These are phyloP conservation scores for Pythium rhizo-oryzae DNA, from an alignment of 352 stramenopile species.

Conservation along the genomic window DNA sequence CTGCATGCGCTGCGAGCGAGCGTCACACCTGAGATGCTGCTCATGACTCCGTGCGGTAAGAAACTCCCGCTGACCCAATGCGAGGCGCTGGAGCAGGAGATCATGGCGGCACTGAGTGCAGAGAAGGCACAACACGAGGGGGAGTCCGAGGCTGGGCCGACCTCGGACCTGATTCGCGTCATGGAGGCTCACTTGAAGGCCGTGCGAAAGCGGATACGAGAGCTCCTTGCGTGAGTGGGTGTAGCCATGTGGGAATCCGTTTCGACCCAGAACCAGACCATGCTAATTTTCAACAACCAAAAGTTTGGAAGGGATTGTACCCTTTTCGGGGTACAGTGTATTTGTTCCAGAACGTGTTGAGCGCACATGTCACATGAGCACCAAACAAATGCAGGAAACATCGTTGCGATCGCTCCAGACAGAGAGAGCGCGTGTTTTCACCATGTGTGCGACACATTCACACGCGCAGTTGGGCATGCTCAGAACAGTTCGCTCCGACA, in stretches of 20 bases:
- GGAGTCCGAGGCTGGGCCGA: not conserved
- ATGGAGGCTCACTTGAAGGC: conserved; percentile 22
- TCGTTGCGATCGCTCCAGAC: not conserved
- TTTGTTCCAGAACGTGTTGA: not conserved
- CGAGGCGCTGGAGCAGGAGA: conserved; percentile 24
- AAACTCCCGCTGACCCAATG: conserved; percentile 16
- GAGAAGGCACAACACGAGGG: conserved; percentile 16
- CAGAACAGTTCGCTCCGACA: not conserved
- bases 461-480: not conserved
- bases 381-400: not conserved
- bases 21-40: conserved; percentile 36
- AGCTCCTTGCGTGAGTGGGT: conserved; percentile 20
- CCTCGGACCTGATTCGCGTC: conserved; percentile 18
- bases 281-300: not conserved
- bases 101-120: conserved; percentile 9
- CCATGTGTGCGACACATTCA: not conserved
- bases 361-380: conserved; percentile 3
- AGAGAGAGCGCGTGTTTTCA: too few relatives aligned
- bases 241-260: conserved; percentile 8
- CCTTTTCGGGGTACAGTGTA: not conserved
- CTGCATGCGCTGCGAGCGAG: conserved; percentile 54
- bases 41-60: conserved; percentile 22
- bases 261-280: not conserved
- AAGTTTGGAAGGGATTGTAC: not conserved
- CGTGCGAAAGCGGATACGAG: conserved; percentile 27